These are phyloP conservation scores for Alnus rubra DNA, from an alignment of 306 rosid genomes.

Conservation along the genomic window DNA sequence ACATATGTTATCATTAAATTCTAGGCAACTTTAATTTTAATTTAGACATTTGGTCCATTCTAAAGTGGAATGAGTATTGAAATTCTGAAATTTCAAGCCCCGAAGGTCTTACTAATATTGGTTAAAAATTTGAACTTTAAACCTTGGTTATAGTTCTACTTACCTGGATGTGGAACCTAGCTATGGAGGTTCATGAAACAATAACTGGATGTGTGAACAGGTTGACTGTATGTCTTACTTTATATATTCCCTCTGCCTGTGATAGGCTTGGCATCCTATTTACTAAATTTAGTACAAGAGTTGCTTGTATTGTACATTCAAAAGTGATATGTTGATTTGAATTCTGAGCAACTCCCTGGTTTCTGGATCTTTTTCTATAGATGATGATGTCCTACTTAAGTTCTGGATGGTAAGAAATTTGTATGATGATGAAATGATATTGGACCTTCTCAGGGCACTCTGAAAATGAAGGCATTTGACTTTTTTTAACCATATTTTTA, in stretches of 20 bases:
- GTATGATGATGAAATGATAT: no score
- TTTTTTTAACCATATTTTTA: no score
- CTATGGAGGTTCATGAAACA: background rate
- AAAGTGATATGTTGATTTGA: background rate
- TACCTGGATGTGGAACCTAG: background rate
- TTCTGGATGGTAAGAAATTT: no score
- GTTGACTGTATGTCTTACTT: background rate
- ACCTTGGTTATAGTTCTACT: background rate
- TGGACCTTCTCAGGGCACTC: no score
- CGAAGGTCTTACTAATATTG: background rate
- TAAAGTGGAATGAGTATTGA: slow-evolving; percentile 11
- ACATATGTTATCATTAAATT: slow-evolving; percentile 15
- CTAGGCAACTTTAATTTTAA: background rate
- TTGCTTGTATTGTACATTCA: no score
- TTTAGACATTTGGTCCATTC: slow-evolving; percentile 12
- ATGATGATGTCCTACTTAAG: no score
- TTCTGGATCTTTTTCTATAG: no score
- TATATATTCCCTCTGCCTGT: background rate
- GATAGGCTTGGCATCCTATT: background rate
- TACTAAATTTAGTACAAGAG: background rate
- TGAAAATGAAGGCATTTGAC: no score
- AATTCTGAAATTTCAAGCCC: background rate
- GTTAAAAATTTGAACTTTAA: background rate
- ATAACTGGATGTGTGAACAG: no score
- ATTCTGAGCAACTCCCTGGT: background rate